A percentile compares a stretch with the other conserved stretches of the same genome.
Evolutionary conservation across 257 asterid genomes (phyloP).

Genomic region (Solanum medicagineum): DNA sequence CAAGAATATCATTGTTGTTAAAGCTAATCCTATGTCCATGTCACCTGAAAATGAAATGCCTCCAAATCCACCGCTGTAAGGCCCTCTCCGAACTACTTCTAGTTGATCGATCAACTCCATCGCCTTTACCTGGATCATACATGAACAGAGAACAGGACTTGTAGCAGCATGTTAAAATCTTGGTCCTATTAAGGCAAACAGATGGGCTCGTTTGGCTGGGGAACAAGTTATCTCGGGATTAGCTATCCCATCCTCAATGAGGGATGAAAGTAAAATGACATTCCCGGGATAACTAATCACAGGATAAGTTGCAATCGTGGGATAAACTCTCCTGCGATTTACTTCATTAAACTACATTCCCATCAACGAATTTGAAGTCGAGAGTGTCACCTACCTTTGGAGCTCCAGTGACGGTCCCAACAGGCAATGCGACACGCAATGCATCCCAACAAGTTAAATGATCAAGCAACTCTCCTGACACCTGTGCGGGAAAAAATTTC

Average conservation of each 20-base stretch:
- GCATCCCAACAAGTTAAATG: slow-evolving; percentile 86
- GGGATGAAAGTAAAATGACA: too few relatives aligned
- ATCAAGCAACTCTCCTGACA: slow-evolving; percentile 81
- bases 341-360: neutral
- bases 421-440: slow-evolving; percentile 75
- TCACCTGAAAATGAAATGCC: slow-evolving; percentile 72
- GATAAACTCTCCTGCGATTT: too few relatives aligned
- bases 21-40: slow-evolving; percentile 70
- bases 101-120: slow-evolving; percentile 78
- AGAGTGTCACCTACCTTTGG: slow-evolving; percentile 75
- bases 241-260: too few relatives aligned
- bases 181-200: neutral
- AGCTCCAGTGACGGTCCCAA: slow-evolving; percentile 94
- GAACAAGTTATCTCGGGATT: neutral
- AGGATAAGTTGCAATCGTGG: too few relatives aligned
- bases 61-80: slow-evolving; percentile 90
- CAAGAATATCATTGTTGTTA: slow-evolving; percentile 68
- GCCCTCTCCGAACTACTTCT: slow-evolving; percentile 66
- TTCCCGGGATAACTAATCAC: too few relatives aligned
- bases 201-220: neutral
- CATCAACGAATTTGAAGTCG: neutral
- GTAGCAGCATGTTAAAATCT: neutral
- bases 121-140: slow-evolving; percentile 48
- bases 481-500: slow-evolving; percentile 20
- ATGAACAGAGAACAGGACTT: neutral